These are phyloP conservation scores for Saccharum officinarum DNA, from an alignment of 176 grass and related monocot genomes.

Conservation along the genomic window DNA sequence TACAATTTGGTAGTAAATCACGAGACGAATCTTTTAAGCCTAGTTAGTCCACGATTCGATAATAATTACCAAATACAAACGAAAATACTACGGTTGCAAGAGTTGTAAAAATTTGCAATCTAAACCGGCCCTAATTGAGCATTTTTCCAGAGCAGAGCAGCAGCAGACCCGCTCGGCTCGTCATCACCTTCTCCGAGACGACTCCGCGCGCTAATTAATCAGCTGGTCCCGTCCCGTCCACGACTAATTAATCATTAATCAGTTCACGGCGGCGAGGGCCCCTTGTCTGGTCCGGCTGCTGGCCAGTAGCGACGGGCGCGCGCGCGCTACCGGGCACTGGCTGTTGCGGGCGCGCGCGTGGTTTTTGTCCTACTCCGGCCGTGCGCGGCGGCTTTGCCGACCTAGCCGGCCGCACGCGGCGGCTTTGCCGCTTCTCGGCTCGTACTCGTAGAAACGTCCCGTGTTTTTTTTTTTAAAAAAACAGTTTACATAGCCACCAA, in stretches of 20 bases:
- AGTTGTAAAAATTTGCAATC: too few relatives aligned
- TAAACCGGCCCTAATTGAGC: too few relatives aligned
- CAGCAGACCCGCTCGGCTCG: background rate
- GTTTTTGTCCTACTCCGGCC: slow-evolving; percentile 21
- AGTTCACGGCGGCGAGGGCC: background rate
- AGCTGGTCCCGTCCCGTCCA: background rate
- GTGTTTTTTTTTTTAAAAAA: too few relatives aligned
- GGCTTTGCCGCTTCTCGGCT: too few relatives aligned
- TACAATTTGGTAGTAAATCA: too few relatives aligned
- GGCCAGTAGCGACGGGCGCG: background rate
- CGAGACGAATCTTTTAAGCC: too few relatives aligned
- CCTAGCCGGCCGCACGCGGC: too few relatives aligned
- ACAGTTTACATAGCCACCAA: too few relatives aligned
- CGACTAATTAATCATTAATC: slow-evolving; percentile 20
- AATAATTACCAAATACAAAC: too few relatives aligned
- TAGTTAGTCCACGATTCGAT: too few relatives aligned
- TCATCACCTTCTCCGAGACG: background rate
- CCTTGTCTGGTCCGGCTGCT: background rate
- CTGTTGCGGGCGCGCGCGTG: background rate
- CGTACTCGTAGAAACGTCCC: too few relatives aligned
- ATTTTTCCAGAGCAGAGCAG: background rate
- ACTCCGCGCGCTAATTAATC: slow-evolving; percentile 4
- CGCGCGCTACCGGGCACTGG: background rate
- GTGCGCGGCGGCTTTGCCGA: background rate
- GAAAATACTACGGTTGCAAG: too few relatives aligned